Conservation (phyloP, 495 filamentous ascomycete species). For the Apodospora peruviana region DNA sequence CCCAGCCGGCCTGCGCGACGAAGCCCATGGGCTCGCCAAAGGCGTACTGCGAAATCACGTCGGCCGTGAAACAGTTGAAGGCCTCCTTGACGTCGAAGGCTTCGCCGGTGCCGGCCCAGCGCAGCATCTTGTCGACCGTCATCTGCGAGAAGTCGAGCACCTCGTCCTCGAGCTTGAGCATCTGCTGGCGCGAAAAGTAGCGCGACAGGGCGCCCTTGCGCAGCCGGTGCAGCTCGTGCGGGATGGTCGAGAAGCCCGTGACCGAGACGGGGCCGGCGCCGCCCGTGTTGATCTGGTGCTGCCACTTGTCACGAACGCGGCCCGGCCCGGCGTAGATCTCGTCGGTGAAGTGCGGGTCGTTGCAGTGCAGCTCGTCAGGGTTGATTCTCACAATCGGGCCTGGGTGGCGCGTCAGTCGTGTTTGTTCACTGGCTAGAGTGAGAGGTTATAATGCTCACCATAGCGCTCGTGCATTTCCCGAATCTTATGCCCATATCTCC, state of each 20-base stretch:
- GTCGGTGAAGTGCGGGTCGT: constrained; percentile 22
- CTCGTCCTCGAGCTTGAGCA: constrained; percentile 26
- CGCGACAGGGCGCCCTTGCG: constrained; percentile 34
- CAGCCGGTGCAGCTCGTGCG: constrained; percentile 39
- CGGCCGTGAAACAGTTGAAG: constrained; percentile 25
- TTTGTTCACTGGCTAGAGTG: too few relatives aligned
- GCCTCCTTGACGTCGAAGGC: constrained; percentile 19
- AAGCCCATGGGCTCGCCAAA: constrained; percentile 27
- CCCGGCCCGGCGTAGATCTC: constrained; percentile 25
- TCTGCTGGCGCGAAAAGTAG: constrained; percentile 38
- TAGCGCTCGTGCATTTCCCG: constrained; percentile 44
- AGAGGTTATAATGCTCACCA: too few relatives aligned
- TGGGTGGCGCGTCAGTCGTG: constrained; percentile 1
- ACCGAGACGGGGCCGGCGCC: constrained; percentile 14
- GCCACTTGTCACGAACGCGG: constrained; percentile 26
- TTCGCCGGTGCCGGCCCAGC: background rate
- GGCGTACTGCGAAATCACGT: constrained; percentile 24
- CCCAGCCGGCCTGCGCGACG: constrained; percentile 18
- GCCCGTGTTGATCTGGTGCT: constrained; percentile 17
- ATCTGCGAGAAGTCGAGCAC: constrained; percentile 17
- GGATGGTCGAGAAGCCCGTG: constrained; percentile 40
- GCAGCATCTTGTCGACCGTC: constrained; percentile 13
- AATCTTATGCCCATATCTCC: constrained; percentile 42
- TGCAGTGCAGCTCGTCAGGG: constrained; percentile 30
- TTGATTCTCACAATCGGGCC: constrained; percentile 35